Percentiles rank a stretch among this genome's conserved stretches.
phyloP scores from a whole-genome alignment of 192 early-diverging fungal species.

The Thamnidium elegans region DNA sequence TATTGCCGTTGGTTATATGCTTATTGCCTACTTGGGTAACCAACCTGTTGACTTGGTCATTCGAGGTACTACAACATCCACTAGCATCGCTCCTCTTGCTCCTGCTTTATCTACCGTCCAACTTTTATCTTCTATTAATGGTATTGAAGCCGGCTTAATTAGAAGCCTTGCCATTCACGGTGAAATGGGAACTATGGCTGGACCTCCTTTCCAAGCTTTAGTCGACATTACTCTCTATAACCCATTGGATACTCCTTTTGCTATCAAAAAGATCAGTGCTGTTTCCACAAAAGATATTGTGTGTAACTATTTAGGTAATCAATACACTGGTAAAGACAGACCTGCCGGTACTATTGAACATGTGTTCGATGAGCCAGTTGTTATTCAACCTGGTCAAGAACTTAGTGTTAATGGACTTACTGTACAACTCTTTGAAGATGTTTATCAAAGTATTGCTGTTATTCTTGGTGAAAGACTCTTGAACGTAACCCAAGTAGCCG shows the following conservation, averaged over 20 bases:
- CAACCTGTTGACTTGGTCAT: slow-evolving; percentile 35
- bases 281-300: not conserved
- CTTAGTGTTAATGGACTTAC: too few species aligned
- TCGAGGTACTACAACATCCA: slow-evolving; percentile 36
- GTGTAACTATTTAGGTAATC: not conserved
- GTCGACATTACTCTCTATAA: slow-evolving; percentile 24
- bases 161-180: not conserved
- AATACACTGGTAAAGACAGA: not conserved
- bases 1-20: slow-evolving; percentile 30
- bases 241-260: slow-evolving; percentile 19
- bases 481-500: slow-evolving; percentile 21
- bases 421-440: not conserved
- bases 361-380: not conserved
- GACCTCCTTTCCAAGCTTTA: not conserved
- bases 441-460: not conserved
- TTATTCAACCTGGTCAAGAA: slow-evolving; percentile 3
- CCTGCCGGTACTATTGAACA: slow-evolving; percentile 1
- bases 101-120: slow-evolving; percentile 42
- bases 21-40: slow-evolving; percentile 45
- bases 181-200: not conserved
- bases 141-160: slow-evolving; percentile 47
- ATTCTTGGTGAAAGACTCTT: not conserved
- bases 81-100: slow-evolving; percentile 41
- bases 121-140: slow-evolving; percentile 38
- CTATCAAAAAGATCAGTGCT: slow-evolving; percentile 3